Evolutionary conservation across 2,329 filamentous ascomycete genomes (phyloP).

Genomic region (Hymenotorrendiella dingleyae): DNA sequence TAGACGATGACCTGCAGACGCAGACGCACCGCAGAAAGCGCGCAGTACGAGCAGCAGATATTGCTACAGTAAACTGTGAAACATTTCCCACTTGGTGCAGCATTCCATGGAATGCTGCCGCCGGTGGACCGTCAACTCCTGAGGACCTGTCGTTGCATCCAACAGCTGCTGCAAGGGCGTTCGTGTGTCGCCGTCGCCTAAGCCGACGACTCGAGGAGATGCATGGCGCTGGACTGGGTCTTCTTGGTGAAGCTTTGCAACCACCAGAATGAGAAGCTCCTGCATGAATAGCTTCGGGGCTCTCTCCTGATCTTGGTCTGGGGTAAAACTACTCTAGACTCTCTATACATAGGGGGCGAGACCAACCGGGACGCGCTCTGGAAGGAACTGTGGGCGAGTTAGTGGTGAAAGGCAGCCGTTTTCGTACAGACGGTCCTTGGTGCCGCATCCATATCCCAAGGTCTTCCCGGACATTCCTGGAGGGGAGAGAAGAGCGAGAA

Average conservation of each 20-base stretch:
- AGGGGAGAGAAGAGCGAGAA: slow-evolving; percentile 18
- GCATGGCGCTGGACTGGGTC: slow-evolving; percentile 22
- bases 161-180: slow-evolving; percentile 12
- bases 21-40: slow-evolving; percentile 10
- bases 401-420: slow-evolving; percentile 1
- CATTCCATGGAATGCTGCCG: slow-evolving; percentile 3
- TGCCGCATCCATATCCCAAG: slow-evolving; percentile 12
- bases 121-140: slow-evolving; percentile 9
- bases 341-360: slow-evolving; percentile 9
- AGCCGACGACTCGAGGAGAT: slow-evolving; percentile 9
- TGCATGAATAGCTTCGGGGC: slow-evolving; percentile 28
- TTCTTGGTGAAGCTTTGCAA: slow-evolving; percentile 12
- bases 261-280: slow-evolving; percentile 29
- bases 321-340: too few relatives aligned
- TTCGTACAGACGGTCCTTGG: slow-evolving; percentile 9
- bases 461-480: slow-evolving; percentile 17
- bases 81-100: slow-evolving; percentile 16
- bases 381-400: background rate
- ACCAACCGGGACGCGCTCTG: slow-evolving; percentile 19
- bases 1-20: slow-evolving; percentile 25
- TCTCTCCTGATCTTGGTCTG: slow-evolving; percentile 21
- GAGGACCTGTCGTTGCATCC: slow-evolving; percentile 8
- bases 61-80: slow-evolving; percentile 16
- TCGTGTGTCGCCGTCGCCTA: slow-evolving; percentile 19
- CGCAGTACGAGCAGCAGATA: slow-evolving; percentile 14